phyloP scores from a whole-genome alignment of 192 early-diverging fungal species.

The Coemansia guatemalensis region DNA sequence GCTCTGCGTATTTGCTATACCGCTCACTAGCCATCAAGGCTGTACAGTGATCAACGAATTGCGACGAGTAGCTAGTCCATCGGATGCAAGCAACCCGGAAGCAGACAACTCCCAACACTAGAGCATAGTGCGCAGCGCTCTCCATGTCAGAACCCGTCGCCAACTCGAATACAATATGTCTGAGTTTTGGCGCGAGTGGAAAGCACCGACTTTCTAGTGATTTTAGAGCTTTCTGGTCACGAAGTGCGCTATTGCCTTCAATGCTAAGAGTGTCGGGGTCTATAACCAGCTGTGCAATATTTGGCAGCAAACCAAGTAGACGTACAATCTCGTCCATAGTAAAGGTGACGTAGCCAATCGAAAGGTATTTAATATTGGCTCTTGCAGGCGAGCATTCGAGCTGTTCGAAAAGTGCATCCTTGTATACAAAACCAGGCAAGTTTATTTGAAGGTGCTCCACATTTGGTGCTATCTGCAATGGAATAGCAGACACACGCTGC shows the following conservation, averaged over 20 bases:
- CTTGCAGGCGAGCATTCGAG: not conserved
- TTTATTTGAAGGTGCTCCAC: conserved; percentile 5
- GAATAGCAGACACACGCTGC: conserved; percentile 4
- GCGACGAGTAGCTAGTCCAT: conserved; percentile 16
- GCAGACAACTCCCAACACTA: conserved; percentile 20
- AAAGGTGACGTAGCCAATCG: too few species aligned
- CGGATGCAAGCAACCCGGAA: conserved; percentile 10
- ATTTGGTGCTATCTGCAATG: conserved; percentile 6
- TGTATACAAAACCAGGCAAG: conserved; percentile 12
- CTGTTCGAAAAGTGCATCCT: conserved; percentile 7
- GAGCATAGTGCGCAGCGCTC: conserved; percentile 20
- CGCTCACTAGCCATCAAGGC: not conserved
- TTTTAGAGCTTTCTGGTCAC: too few species aligned
- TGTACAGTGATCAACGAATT: conserved; percentile 14
- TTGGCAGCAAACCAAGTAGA: not conserved
- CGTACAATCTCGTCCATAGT: too few species aligned
- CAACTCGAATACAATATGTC: conserved; percentile 21
- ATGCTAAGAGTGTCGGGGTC: conserved; percentile 9
- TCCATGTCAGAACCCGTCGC: conserved; percentile 15
- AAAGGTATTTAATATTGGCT: not conserved
- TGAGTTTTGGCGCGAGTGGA: conserved; percentile 3
- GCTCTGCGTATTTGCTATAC: conserved; percentile 9
- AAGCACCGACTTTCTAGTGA: not conserved
- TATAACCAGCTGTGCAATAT: conserved; percentile 13
- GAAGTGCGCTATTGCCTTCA: too few species aligned